Base-by-base conservation (phyloP, 192 early-diverging fungal genomes). In the Spinellus fusiger region DNA sequence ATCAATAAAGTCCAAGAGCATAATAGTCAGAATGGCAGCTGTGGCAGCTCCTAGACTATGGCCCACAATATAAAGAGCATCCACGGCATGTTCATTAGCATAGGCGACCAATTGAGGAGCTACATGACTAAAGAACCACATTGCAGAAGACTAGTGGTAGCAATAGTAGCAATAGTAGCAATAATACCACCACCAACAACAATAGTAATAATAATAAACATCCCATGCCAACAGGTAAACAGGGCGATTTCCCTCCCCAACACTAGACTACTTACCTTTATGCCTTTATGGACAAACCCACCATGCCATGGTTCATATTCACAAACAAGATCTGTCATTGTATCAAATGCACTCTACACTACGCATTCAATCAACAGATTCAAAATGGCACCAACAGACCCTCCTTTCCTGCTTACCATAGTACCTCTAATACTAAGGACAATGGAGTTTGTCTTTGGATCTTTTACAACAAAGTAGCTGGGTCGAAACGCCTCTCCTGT, bases 231-330 rank as follows among this genome's bases (percentile, higher is more conserved):
- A 33, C 20, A 31, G 10, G 23, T 34, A 59, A 49, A 18, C 20
- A 32, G 20, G 20, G 35, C 12, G 1, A 20, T 49, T 49, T 20
- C 23, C 18, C 26, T 28, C 20, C 46, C 28, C 12, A 33, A 49
- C 6, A 31, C 4, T 26, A 25, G 12, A 26, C 5, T 15, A 40
- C 25, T 32, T 53, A 44, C 65, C 74, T 86, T 84, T 77, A 89
- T 86, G 5, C 89, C 89, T 48, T 80, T 80, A 52, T 91, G 89
- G 32, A 89, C 84, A 13, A 88, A 70, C 0, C 89, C 89, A 46
- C 88, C 89, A 49, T 82, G 80, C 87, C 86, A 89, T 32, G 83
- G 86, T 47, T 82, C 76, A 62, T 91, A 91, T 64, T 87, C 86
- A 58, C 88, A 91, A 0, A 82, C 84, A 18, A 91, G 60, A 64